Evolutionary conservation across 805 yeast genomes (phyloP).

Genomic region (Saccharomycopsis selenospora): DNA sequence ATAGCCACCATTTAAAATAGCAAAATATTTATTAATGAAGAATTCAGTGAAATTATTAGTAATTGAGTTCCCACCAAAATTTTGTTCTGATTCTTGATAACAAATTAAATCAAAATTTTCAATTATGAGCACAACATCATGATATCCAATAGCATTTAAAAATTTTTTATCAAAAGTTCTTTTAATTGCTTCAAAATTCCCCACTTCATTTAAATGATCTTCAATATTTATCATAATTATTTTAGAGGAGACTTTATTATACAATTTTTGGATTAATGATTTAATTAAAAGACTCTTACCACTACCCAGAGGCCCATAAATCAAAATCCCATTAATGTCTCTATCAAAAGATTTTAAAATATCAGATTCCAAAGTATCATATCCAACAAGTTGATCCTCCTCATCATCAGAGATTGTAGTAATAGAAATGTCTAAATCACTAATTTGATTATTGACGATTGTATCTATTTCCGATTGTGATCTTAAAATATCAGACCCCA

Average conservation of each 20-base stretch:
- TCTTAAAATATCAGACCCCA: slow-evolving; percentile 44
- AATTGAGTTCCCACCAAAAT: slow-evolving; percentile 42
- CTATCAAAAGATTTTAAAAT: slow-evolving; percentile 36
- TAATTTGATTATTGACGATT: slow-evolving; percentile 5
- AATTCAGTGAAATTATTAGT: slow-evolving; percentile 62
- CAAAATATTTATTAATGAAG: slow-evolving; percentile 41
- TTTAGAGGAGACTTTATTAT: slow-evolving; percentile 35
- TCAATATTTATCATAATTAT: slow-evolving; percentile 49
- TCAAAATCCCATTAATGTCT: slow-evolving; percentile 47
- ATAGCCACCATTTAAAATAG: slow-evolving; percentile 27
- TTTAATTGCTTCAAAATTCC: slow-evolving; percentile 36
- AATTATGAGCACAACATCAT: slow-evolving; percentile 66
- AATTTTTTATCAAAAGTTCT: slow-evolving; percentile 40
- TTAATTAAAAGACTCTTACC: slow-evolving; percentile 63
- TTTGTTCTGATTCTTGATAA: slow-evolving; percentile 50
- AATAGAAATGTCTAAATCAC: slow-evolving; percentile 1
- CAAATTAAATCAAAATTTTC: slow-evolving; percentile 74
- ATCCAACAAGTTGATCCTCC: slow-evolving; percentile 43
- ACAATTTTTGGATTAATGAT: slow-evolving; percentile 34
- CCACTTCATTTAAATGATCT: slow-evolving; percentile 43
- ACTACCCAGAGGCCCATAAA: slow-evolving; percentile 72
- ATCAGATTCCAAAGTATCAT: slow-evolving; percentile 38
- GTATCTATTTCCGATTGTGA: slow-evolving; percentile 30
- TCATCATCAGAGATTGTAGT: neutral
- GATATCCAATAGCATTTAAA: slow-evolving; percentile 50